Evolutionary conservation across 2,329 filamentous ascomycete species (phyloP).

Genomic region (Colletotrichum orbiculare): DNA sequence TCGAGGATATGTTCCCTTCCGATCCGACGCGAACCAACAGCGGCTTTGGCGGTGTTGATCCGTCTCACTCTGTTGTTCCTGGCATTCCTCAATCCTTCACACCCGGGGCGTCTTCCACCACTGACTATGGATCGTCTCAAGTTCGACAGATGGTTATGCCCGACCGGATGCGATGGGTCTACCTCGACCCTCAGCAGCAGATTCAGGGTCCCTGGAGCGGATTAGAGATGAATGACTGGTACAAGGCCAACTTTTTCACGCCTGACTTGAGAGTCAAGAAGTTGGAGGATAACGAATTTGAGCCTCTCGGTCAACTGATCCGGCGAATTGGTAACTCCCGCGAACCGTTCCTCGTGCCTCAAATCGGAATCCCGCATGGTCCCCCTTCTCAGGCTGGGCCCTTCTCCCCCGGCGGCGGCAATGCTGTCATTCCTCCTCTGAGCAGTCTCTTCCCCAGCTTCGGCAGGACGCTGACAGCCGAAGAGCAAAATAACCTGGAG

Average conservation of each 20-base stretch:
- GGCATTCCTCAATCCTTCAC: constrained; percentile 38
- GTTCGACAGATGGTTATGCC: constrained; percentile 98
- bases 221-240: constrained; percentile 99
- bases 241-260: constrained; percentile 98
- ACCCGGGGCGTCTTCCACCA: constrained; percentile 40
- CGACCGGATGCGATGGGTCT: constrained; percentile 98
- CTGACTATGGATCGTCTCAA: constrained; percentile 60
- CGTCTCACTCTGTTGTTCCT: constrained; percentile 39
- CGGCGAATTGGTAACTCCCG: constrained; percentile 95
- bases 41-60: constrained; percentile 39
- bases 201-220: constrained; percentile 96
- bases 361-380: constrained; percentile 94
- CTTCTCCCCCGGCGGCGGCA: constrained; percentile 61
- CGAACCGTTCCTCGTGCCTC: constrained; percentile 96
- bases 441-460: constrained; percentile 96
- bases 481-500: constrained; percentile 97
- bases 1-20: constrained; percentile 65
- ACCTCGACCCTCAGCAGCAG: constrained; percentile 91
- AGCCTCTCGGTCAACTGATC: constrained; percentile 94
- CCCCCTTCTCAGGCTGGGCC: constrained; percentile 61
- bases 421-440: constrained; percentile 85
- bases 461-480: constrained; percentile 93
- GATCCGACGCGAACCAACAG: constrained; percentile 46
- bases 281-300: constrained; percentile 91
- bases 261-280: constrained; percentile 95